A percentile compares a stretch with the other conserved stretches of the same genome.
phyloP scores from a whole-genome alignment of 768 basidiomycete species.

The Pisolithus marmoratus region DNA sequence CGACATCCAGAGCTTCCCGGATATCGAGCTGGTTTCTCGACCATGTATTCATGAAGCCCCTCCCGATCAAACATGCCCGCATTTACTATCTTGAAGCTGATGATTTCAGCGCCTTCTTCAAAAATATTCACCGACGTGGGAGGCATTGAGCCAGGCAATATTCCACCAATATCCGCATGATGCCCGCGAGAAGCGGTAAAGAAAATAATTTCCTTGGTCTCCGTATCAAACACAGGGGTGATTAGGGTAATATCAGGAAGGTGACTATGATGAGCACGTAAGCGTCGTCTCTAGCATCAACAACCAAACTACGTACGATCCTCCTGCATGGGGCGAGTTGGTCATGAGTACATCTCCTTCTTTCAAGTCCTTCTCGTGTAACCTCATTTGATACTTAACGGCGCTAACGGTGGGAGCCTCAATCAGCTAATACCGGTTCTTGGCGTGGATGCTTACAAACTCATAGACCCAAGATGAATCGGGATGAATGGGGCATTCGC shows the following conservation, averaged over 20 bases:
- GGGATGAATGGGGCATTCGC: constrained; percentile 93
- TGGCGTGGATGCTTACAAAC: constrained; percentile 55
- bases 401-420: constrained; percentile 42
- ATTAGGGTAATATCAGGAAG: constrained; percentile 91
- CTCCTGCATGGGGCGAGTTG: constrained; percentile 84
- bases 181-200: constrained; percentile 93
- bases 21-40: constrained; percentile 74
- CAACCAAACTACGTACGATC: constrained; percentile 55
- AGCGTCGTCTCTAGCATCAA: background rate
- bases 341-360: constrained; percentile 93
- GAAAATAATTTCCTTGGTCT: constrained; percentile 71
- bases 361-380: constrained; percentile 63
- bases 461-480: constrained; percentile 85
- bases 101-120: constrained; percentile 90
- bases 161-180: constrained; percentile 92
- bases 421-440: too few species aligned
- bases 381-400: constrained; percentile 84
- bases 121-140: constrained; percentile 87
- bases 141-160: constrained; percentile 92
- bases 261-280: constrained; percentile 36
- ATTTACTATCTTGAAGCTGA: constrained; percentile 87
- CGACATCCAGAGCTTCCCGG: constrained; percentile 85
- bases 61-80: constrained; percentile 74
- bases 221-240: constrained; percentile 78
- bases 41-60: constrained; percentile 72